Percentiles rank a stretch among this genome's conserved stretches.
phyloP scores from a whole-genome alignment of 768 basidiomycete genomes.

The Calocybe cyanea region DNA sequence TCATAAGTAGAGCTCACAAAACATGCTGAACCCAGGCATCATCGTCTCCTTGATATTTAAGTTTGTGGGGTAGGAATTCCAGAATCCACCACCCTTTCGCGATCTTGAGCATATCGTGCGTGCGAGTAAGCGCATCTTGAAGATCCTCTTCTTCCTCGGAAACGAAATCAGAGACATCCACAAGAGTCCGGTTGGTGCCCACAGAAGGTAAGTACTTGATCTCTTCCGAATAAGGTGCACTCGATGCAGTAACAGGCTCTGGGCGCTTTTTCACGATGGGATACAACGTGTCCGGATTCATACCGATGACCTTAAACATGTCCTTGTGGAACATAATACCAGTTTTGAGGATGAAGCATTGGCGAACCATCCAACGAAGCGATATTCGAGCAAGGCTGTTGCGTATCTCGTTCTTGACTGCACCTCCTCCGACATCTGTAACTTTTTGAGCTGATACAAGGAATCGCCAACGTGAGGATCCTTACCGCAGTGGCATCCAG shows the following conservation, averaged over 20 bases:
- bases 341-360: constrained; percentile 52
- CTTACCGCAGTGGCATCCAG: constrained; percentile 69
- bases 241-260: constrained; percentile 32
- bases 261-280: constrained; percentile 38
- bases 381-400: constrained; percentile 68
- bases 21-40: constrained; percentile 34
- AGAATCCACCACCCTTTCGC: constrained; percentile 61
- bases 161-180: constrained; percentile 28
- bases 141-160: constrained; percentile 62
- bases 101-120: constrained; percentile 56
- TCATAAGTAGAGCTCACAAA: constrained; percentile 25
- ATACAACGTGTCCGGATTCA: constrained; percentile 43
- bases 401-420: constrained; percentile 50
- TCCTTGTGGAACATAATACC: constrained; percentile 58
- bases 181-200: constrained; percentile 19
- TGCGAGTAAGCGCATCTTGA: constrained; percentile 44
- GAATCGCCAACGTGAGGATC: not conserved
- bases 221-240: constrained; percentile 16
- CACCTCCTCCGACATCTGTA: constrained; percentile 73
- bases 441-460: not conserved
- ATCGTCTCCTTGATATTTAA: constrained; percentile 37
- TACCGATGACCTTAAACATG: constrained; percentile 40
- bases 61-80: constrained; percentile 43
- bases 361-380: constrained; percentile 73
- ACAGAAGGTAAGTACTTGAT: constrained; percentile 14